Conservation (phyloP, 1,284 basidiomycete species). For the Inonotus obliquus region DNA sequence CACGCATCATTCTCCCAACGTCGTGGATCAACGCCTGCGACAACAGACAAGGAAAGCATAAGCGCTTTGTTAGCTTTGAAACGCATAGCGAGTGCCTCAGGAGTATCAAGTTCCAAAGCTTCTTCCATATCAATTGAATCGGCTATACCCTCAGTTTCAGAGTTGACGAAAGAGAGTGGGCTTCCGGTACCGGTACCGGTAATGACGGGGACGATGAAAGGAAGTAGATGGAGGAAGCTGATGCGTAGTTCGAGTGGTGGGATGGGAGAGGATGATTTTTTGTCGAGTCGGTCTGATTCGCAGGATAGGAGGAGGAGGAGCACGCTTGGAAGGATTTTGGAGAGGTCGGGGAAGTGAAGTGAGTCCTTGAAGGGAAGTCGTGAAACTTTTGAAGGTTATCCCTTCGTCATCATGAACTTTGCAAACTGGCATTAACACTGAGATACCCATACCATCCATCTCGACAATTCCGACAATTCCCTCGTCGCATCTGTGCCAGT, state of each 20-base stretch:
- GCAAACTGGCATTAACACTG: too few relatives aligned
- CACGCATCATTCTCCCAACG: neutral
- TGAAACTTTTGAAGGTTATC: neutral
- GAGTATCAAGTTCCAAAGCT: neutral
- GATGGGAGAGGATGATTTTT: neutral
- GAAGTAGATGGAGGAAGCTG: constrained; percentile 12
- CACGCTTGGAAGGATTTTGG: constrained; percentile 4
- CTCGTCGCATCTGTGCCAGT: too few relatives aligned
- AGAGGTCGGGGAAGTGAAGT: neutral
- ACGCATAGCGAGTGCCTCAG: constrained; percentile 8
- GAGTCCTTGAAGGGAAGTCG: neutral
- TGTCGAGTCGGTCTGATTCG: neutral
- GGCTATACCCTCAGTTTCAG: neutral
- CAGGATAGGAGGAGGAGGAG: neutral
- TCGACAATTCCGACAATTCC: too few relatives aligned
- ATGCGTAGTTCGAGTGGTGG: neutral
- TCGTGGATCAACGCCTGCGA: neutral
- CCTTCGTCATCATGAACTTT: neutral
- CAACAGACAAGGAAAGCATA: neutral
- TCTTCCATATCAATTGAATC: neutral
- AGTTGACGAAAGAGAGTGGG: neutral
- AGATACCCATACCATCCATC: too few relatives aligned
- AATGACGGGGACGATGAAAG: neutral
- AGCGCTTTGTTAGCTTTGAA: neutral
- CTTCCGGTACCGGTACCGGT: neutral